phyloP scores from a whole-genome alignment of 2,329 filamentous ascomycete genomes.

The Aciculosporium take region DNA sequence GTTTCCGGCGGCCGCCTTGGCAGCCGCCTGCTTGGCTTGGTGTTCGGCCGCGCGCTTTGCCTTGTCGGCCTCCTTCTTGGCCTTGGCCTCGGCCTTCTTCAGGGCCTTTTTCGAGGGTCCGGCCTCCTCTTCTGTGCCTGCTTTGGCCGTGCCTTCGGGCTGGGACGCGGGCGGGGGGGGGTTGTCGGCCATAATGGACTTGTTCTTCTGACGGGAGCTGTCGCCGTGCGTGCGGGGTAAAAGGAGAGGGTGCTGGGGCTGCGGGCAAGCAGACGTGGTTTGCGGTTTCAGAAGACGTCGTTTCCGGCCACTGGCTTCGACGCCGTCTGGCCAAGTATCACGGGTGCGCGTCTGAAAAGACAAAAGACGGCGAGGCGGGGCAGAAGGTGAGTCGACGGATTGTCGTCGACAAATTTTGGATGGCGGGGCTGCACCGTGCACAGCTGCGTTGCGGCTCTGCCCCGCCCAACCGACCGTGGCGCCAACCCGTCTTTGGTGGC shows the following conservation, averaged over 20 bases:
- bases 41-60: constrained; percentile 58
- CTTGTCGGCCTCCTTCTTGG: constrained; percentile 78
- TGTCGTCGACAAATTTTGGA: background rate
- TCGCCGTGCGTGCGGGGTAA: background rate
- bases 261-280: background rate
- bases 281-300: background rate
- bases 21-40: constrained; percentile 55
- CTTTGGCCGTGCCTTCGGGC: constrained; percentile 1
- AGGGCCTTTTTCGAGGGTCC: constrained; percentile 46
- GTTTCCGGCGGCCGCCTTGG: constrained; percentile 49
- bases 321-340: no score
- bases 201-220: no score
- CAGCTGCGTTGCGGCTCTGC: background rate
- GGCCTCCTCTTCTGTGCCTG: background rate
- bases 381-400: no score
- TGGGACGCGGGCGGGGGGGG: background rate
- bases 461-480: background rate
- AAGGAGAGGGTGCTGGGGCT: background rate
- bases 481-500: background rate
- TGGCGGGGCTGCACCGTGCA: background rate
- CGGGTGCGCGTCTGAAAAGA: no score
- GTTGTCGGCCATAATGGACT: constrained; percentile 5
- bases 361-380: no score
- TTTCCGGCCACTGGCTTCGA: background rate
- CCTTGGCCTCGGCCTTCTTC: constrained; percentile 76